These are phyloP conservation scores for Gossypium stocksii DNA, from an alignment of 345 rosid genomes.

Conservation along the genomic window DNA sequence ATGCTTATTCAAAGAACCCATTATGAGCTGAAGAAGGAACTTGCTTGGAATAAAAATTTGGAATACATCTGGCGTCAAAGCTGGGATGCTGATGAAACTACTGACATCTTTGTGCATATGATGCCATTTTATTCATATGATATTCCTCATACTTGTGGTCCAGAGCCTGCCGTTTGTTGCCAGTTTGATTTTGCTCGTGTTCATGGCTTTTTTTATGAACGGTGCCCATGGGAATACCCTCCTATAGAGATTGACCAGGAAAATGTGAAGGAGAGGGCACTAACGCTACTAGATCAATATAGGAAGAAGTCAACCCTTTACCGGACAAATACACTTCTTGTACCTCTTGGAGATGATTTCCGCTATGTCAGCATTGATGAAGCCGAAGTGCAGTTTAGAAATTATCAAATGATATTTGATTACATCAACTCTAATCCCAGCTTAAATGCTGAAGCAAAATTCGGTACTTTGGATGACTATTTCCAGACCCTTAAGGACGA, in stretches of 20 bases:
- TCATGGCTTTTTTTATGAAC: conserved; percentile 55
- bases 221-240: conserved; percentile 76
- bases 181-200: conserved; percentile 92
- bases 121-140: conserved; percentile 99
- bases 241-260: conserved; percentile 76
- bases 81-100: conserved; percentile 90
- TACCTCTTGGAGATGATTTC: conserved; percentile 99
- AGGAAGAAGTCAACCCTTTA: conserved; percentile 83
- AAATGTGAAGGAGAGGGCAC: conserved; percentile 90
- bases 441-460: conserved; percentile 76
- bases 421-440: conserved; percentile 84
- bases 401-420: conserved; percentile 86
- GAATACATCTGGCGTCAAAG: conserved; percentile 96
- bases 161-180: conserved; percentile 98
- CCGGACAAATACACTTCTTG: conserved; percentile 81
- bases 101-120: conserved; percentile 96
- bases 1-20: conserved; percentile 99
- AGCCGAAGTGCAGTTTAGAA: conserved; percentile 92
- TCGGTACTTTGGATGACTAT: conserved; percentile 93
- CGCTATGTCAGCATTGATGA: conserved; percentile 74
- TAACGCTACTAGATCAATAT: conserved; percentile 80
- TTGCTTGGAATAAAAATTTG: conserved; percentile 76
- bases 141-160: conserved; percentile 97
- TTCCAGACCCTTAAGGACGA: conserved; percentile 73
- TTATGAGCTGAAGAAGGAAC: conserved; percentile 97